Evolutionary conservation across 306 rosid genomes (phyloP).

Genomic region (Fragaria nilgerrensis): DNA sequence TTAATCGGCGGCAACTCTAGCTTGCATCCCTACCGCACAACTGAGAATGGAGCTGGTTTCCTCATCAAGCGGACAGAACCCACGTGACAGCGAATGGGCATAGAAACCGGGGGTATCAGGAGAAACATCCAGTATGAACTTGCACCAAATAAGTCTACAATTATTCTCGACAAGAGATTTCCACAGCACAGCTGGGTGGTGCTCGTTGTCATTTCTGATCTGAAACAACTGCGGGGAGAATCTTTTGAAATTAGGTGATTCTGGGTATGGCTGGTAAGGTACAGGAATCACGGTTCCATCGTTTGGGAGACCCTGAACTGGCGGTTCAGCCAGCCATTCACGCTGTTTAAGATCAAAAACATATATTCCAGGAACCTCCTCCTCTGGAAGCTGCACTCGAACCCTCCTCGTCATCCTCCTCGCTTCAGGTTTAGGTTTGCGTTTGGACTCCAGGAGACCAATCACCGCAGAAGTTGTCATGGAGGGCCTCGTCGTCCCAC

Average conservation of each 20-base stretch:
- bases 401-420: neutral
- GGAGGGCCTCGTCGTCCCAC: neutral
- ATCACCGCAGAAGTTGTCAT: neutral
- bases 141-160: neutral
- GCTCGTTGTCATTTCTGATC: neutral
- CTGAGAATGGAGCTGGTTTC: too few relatives aligned
- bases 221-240: neutral
- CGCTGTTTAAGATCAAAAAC: neutral
- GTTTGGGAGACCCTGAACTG: neutral
- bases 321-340: neutral
- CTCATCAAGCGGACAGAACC: too few relatives aligned
- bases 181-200: neutral
- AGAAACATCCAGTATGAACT: neutral
- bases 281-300: neutral
- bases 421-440: neutral
- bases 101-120: neutral
- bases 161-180: neutral
- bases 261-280: neutral
- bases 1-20: too few relatives aligned
- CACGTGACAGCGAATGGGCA: too few relatives aligned
- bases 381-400: neutral
- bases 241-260: accelerated
- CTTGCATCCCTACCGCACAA: too few relatives aligned
- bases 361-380: neutral
- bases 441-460: neutral